Base-by-base conservation (phyloP, 192 early-diverging fungal genomes). In the Powellomyces hirtus region DNA sequence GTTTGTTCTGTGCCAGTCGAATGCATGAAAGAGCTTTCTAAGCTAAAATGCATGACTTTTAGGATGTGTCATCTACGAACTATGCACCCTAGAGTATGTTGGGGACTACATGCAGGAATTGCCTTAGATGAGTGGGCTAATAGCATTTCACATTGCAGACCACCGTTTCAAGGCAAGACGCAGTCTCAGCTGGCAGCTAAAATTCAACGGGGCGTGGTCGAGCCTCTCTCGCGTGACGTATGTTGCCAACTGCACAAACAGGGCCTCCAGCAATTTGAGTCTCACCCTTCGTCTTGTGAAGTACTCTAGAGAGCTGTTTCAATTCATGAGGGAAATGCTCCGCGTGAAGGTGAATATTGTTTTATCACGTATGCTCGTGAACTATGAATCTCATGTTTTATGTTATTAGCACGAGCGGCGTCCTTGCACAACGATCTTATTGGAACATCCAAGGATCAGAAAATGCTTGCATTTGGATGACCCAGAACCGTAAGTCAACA, bases 51-150 rank as follows among this genome's bases (percentile, higher is more conserved):
- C 26, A 6, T 6, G 2, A 13, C n/a, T n/a, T n/a, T 7, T 38
- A 77, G 79, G 79, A 22, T 91, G 90, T 68, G 63, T 91, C 2
- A 81, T 90, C 6, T 91, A 84, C 72, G 89, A 91, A 70, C 73
- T 91, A 22, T 91, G 89, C 65, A 77, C 89, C 8, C 61, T 91
- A 52, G 84, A 88, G 89, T 89, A 82, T 53, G 79, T 68, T 8
- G 20, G 27, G 13, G 2, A 31, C 26, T 14, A 45, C 55, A 31
- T 2, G 31, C 14, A 40, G 24, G n/a, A n/a, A n/a, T n/a, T n/a
- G n/a, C n/a, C n/a, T n/a, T n/a, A n/a, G n/a, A n/a, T n/a, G n/a
- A n/a, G n/a, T n/a, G n/a, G n/a, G n/a, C n/a, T n/a, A n/a, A n/a
- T n/a, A n/a, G n/a, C n/a, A n/a, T n/a, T n/a, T n/a, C n/a, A n/a